Evolutionary conservation across 2,329 filamentous ascomycete species (phyloP).

Genomic region (Arthrobotrys conoides): DNA sequence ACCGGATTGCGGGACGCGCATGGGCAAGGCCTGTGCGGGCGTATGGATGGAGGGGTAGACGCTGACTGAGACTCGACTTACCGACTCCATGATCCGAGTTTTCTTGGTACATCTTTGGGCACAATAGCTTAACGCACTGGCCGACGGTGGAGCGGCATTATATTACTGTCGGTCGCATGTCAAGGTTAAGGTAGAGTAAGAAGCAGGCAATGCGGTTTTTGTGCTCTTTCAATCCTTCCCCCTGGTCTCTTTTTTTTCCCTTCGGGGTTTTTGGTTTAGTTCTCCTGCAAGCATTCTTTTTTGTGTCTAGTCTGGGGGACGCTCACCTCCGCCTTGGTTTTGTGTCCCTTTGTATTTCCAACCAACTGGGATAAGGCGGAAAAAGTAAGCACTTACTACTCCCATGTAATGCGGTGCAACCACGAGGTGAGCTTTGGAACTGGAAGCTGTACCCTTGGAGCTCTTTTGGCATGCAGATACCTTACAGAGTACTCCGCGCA

Average conservation of each 20-base stretch:
- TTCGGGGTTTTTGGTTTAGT: not conserved
- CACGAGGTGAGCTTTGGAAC: not conserved
- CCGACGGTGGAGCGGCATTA: conserved; percentile 24
- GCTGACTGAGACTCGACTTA: conserved; percentile 1
- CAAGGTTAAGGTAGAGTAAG: not conserved
- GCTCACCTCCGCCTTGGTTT: no score
- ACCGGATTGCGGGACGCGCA: not conserved
- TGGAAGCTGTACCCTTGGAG: conserved; percentile 3
- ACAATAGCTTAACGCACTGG: conserved; percentile 18
- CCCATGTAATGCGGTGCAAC: not conserved
- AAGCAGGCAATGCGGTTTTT: not conserved
- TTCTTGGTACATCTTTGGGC: conserved; percentile 17
- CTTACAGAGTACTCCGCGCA: not conserved
- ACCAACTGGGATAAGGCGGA: conserved; percentile 11
- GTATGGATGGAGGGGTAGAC: not conserved
- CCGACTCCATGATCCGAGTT: conserved; percentile 23
- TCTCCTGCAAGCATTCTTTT: not conserved
- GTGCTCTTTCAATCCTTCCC: not conserved
- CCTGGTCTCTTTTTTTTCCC: not conserved
- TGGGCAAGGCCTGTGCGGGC: not conserved
- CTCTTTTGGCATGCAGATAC: conserved; percentile 1
- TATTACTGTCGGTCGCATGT: conserved; percentile 3
- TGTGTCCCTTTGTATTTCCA: no score
- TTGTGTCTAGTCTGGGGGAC: no score
- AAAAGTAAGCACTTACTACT: conserved; percentile 16